Conservation (phyloP, 768 basidiomycete species). For the Cyathus striatus region DNA sequence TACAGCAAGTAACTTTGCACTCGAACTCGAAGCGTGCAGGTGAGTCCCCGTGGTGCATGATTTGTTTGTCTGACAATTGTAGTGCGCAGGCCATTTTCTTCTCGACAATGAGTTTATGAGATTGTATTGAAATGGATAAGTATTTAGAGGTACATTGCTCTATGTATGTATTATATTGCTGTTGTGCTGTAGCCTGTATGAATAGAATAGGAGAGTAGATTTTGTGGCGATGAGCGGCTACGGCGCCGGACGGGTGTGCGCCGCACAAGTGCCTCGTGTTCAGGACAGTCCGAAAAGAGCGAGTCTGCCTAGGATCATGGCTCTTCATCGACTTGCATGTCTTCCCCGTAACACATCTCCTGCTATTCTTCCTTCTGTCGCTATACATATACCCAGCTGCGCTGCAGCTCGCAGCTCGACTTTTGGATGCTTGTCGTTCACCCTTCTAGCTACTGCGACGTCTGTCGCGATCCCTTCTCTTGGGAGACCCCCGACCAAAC, state of each 20-base stretch:
- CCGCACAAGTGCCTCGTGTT: not conserved
- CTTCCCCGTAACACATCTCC: not conserved
- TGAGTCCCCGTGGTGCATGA: not conserved
- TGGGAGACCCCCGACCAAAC: constrained; percentile 36
- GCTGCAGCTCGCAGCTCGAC: too few relatives aligned
- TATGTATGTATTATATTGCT: too few relatives aligned
- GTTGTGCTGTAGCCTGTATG: too few relatives aligned
- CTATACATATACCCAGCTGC: too few relatives aligned
- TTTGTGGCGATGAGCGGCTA: too few relatives aligned
- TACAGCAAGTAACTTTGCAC: too few relatives aligned
- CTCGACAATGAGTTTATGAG: too few relatives aligned
- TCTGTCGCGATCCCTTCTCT: constrained; percentile 58
- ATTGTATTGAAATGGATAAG: too few relatives aligned
- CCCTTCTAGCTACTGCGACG: constrained; percentile 59
- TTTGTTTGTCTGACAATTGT: not conserved
- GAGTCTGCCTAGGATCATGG: not conserved
- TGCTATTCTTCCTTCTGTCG: not conserved
- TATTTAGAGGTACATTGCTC: too few relatives aligned
- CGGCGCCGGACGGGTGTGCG: not conserved
- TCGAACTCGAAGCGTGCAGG: too few relatives aligned
- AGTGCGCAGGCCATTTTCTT: too few relatives aligned
- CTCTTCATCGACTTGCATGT: not conserved
- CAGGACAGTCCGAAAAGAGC: not conserved
- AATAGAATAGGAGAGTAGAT: too few relatives aligned
- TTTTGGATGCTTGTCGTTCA: constrained; percentile 43